Percentiles rank a stretch among this genome's conserved stretches.
Evolutionary conservation across 1,139 yeast genomes (phyloP).

Genomic region (Debaryomyces singareniensis): DNA sequence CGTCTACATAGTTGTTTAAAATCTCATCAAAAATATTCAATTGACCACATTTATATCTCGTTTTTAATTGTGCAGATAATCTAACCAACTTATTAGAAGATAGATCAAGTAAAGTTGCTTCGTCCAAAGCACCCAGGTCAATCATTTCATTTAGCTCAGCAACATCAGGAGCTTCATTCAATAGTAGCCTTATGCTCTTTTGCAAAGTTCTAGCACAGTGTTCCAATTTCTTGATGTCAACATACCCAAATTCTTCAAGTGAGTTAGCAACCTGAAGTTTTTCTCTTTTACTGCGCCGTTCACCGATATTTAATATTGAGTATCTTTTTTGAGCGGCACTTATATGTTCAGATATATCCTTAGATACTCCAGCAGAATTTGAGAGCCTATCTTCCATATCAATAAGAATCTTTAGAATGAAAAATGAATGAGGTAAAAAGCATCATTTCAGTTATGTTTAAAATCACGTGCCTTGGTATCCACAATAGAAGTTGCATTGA

Average conservation of each 20-base stretch:
- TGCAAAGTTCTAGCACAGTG: conserved; percentile 41
- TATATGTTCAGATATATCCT: too few species aligned
- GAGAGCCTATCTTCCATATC: too few species aligned
- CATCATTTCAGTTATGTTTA: too few species aligned
- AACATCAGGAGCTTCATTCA: conserved; percentile 49
- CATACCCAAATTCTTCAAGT: conserved; percentile 23
- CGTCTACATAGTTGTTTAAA: conserved; percentile 15
- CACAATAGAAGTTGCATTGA: too few species aligned
- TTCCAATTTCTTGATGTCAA: conserved; percentile 36
- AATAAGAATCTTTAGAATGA: too few species aligned
- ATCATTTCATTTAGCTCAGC: conserved; percentile 31
- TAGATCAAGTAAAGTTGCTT: conserved; percentile 41
- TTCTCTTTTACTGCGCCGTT: too few species aligned
- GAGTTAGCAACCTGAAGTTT: too few species aligned
- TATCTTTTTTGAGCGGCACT: too few species aligned
- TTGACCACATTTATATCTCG: conserved; percentile 42
- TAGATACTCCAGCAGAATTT: too few species aligned
- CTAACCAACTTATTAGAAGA: conserved; percentile 48
- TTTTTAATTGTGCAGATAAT: conserved; percentile 55
- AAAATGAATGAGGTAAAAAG: too few species aligned
- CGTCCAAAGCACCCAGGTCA: conserved; percentile 18
- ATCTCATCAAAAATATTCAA: conserved; percentile 45
- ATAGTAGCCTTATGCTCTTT: conserved; percentile 44
- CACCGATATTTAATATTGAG: too few species aligned
- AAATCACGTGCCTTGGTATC: too few species aligned